A percentile compares a stretch with the other conserved stretches of the same genome.
phyloP scores from a whole-genome alignment of 169 alveolate species.

The Theileria parva region DNA sequence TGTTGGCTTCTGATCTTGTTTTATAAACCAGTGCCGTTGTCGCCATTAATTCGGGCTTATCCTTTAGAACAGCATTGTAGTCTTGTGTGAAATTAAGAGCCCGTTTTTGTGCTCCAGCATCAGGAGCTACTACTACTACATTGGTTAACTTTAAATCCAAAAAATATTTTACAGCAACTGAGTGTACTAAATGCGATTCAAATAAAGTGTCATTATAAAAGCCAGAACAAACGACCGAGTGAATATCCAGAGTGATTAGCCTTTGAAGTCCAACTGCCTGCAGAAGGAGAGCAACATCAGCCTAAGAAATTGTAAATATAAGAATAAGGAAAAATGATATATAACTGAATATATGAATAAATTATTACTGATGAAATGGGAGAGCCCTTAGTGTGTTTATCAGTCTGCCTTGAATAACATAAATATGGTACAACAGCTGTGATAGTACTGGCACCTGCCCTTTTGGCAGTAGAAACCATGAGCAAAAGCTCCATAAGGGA shows the following conservation, averaged over 20 bases:
- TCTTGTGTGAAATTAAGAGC: slow-evolving; percentile 16
- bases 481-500: slow-evolving; percentile 91
- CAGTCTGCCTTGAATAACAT: slow-evolving; percentile 94
- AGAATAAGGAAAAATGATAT: not conserved
- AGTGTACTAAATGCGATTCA: slow-evolving; percentile 88
- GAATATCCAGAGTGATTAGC: slow-evolving; percentile 93
- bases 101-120: slow-evolving; percentile 86
- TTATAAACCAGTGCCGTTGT: slow-evolving; percentile 86
- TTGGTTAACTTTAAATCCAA: slow-evolving; percentile 81
- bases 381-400: slow-evolving; percentile 83
- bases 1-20: slow-evolving; percentile 80
- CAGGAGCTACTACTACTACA: slow-evolving; percentile 94
- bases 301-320: slow-evolving; percentile 39
- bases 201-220: slow-evolving; percentile 93
- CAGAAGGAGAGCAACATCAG: slow-evolving; percentile 91
- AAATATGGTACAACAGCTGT: slow-evolving; percentile 96
- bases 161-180: slow-evolving; percentile 53
- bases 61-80: slow-evolving; percentile 12
- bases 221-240: slow-evolving; percentile 91
- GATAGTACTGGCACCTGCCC: slow-evolving; percentile 93
- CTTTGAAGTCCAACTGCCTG: slow-evolving; percentile 96
- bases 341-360: not conserved
- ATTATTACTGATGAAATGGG: slow-evolving; percentile 89
- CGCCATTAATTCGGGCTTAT: slow-evolving; percentile 55
- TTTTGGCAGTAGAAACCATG: slow-evolving; percentile 92